Base-by-base conservation (phyloP, 106 monocot species). In the Alisma plantagoaquatica region DNA sequence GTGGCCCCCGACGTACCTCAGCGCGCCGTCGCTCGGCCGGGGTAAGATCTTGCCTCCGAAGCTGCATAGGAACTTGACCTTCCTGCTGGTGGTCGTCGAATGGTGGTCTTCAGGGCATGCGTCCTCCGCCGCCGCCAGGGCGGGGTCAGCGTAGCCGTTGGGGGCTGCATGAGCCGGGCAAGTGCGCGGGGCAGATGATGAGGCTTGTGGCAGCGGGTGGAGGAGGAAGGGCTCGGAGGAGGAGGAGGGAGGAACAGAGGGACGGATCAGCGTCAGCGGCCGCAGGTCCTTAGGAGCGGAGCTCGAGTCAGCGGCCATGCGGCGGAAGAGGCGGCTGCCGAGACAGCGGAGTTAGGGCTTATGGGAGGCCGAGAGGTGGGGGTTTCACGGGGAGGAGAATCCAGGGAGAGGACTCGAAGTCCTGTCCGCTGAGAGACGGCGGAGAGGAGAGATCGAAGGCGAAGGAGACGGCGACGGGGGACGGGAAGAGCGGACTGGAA, bases 11-110 rank as follows among this genome's bases (percentile, higher is more conserved):
- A 69, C 83, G 60, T 87, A 93, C 31, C 87, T 73, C 33, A 93
- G 83, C 25, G 60, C 60, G 29, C 79, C 72, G 69, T 93, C 92
- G 50, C 71, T 72, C 38, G 83, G 79, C 1, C 92, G 78, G 18
- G 83, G 87, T 16, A 87, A 66, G 47, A 93, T 77, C 56, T 60
- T 68, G 1, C 92, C 92, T 30, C 83, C 86, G 28, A 74, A 80
- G 63, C 87, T 80, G 71, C 86, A 87, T 10, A 87, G 65, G n/a
- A 93, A 64, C 71, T 87, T 93, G 5, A 77, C 59, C 59, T 72
- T 76, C 58, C 49, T 57, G 26, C 47, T 14, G 23, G 31, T 0
- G n/a, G 55, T 33, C 18, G 1, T 9, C 51, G 30, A 32, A 22
- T 10, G 16, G 31, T 54, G n/a, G 33, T 21, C 46, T 29, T 61